These are phyloP conservation scores for Ananas comosus DNA, from an alignment of 176 grass and related monocot species.

Conservation along the genomic window DNA sequence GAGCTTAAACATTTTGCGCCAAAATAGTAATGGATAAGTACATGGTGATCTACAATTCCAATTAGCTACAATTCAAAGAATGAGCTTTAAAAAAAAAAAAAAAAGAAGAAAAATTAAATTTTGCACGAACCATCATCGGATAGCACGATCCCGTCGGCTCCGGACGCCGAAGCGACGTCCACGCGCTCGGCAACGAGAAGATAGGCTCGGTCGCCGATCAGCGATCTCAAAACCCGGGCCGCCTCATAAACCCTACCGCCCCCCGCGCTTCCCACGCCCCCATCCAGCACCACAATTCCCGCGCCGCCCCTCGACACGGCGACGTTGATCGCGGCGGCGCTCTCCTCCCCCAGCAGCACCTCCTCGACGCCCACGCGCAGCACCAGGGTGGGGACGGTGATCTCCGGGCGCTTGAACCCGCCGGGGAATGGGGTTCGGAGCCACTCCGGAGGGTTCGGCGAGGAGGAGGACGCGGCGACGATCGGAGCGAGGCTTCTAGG, in stretches of 20 bases:
- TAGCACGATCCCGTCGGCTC: slow-evolving; percentile 81
- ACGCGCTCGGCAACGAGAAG: slow-evolving; percentile 86
- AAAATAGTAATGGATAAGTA: too few relatives aligned
- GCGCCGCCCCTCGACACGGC: slow-evolving; percentile 41
- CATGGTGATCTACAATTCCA: not conserved
- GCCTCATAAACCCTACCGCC: slow-evolving; percentile 79
- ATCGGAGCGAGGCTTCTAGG: slow-evolving; percentile 7
- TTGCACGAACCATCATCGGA: slow-evolving; percentile 66
- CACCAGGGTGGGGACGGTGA: slow-evolving; percentile 61
- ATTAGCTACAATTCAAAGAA: slow-evolving; percentile 12
- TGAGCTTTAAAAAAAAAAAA: not conserved
- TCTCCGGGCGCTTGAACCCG: slow-evolving; percentile 90
- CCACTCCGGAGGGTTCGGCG: slow-evolving; percentile 25
- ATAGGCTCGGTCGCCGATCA: slow-evolving; percentile 59
- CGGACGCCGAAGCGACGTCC: slow-evolving; percentile 70
- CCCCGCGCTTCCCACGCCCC: slow-evolving; percentile 35
- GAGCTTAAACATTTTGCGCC: too few relatives aligned
- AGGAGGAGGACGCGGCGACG: slow-evolving; percentile 14
- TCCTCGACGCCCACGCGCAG: slow-evolving; percentile 50
- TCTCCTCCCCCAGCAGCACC: slow-evolving; percentile 24
- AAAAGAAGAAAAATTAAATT: not conserved
- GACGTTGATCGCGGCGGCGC: slow-evolving; percentile 18
- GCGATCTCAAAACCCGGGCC: slow-evolving; percentile 63
- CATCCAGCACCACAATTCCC: slow-evolving; percentile 73
- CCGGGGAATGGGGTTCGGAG: slow-evolving; percentile 71